phyloP scores from a whole-genome alignment of 2,329 filamentous ascomycete genomes.

The Colletotrichum paranaense region DNA sequence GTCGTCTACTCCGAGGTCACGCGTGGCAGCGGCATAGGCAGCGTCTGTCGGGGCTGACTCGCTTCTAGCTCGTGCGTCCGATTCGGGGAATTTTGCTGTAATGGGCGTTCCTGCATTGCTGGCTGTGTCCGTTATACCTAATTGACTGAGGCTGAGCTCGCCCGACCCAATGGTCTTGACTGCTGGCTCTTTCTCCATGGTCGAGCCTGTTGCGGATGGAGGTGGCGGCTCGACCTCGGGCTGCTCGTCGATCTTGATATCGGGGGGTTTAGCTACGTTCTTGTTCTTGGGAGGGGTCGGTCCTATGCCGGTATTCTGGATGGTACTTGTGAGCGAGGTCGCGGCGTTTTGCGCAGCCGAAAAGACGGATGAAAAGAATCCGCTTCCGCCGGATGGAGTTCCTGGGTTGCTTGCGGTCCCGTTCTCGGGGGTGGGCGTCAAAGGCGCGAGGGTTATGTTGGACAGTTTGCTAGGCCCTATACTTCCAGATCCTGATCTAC shows the following conservation, averaged over 20 bases:
- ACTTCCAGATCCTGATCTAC: slow-evolving; percentile 63
- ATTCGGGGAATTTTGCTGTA: slow-evolving; percentile 64
- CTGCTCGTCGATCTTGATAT: slow-evolving; percentile 46
- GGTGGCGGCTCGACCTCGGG: slow-evolving; percentile 57
- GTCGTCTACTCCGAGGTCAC: slow-evolving; percentile 52
- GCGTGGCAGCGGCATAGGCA: slow-evolving; percentile 40
- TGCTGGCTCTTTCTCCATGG: slow-evolving; percentile 73
- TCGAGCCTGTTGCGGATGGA: slow-evolving; percentile 39
- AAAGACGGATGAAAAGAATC: slow-evolving; percentile 95
- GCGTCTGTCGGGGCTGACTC: slow-evolving; percentile 68
- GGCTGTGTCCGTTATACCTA: slow-evolving; percentile 78
- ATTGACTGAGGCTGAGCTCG: slow-evolving; percentile 87
- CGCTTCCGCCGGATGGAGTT: slow-evolving; percentile 64
- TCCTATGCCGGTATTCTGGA: slow-evolving; percentile 72
- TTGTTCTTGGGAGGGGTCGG: slow-evolving; percentile 53
- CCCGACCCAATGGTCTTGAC: slow-evolving; percentile 91
- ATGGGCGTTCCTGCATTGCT: slow-evolving; percentile 66
- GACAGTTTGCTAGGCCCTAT: slow-evolving; percentile 88
- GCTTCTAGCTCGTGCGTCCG: slow-evolving; percentile 61
- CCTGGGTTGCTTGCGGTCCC: slow-evolving; percentile 56
- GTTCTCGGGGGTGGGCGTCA: slow-evolving; percentile 81
- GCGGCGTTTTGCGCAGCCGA: slow-evolving; percentile 94
- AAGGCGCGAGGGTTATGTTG: slow-evolving; percentile 75
- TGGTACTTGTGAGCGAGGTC: slow-evolving; percentile 77
- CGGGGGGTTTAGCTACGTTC: slow-evolving; percentile 47